Evolutionary conservation across 2,329 filamentous ascomycete genomes (phyloP).

Genomic region (Exophiala alcalophila): DNA sequence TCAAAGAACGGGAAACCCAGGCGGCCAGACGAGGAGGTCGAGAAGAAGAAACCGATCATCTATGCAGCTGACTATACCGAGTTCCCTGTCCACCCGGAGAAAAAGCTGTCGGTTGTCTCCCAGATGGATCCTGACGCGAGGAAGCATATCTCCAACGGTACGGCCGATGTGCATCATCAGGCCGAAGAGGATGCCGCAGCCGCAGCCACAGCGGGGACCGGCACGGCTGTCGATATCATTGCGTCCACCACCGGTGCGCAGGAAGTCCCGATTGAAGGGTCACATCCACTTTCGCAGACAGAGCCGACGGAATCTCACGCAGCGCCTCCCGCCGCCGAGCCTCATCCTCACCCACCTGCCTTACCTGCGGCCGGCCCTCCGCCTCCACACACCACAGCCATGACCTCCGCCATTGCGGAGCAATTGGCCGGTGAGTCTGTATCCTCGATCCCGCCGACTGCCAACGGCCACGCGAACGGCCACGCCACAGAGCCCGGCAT

Average conservation of each 20-base stretch:
- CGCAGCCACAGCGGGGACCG: conserved; percentile 7
- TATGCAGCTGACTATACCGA: conserved; percentile 30
- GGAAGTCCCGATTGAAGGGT: no score
- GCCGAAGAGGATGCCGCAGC: conserved; percentile 16
- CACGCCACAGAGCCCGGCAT: conserved; percentile 6
- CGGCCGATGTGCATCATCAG: conserved; percentile 17
- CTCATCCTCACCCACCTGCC: conserved; percentile 13
- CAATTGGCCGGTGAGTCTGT: conserved; percentile 24
- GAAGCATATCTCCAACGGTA: conserved; percentile 11
- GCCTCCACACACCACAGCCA: conserved; percentile 16
- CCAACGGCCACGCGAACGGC: conserved; percentile 23
- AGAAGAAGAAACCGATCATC: conserved; percentile 27
- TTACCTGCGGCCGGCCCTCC: conserved; percentile 27
- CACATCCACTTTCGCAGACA: no score
- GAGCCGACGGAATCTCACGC: conserved; percentile 1
- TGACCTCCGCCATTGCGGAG: conserved; percentile 20
- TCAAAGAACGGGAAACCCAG: conserved; percentile 29
- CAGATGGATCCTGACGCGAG: neutral
- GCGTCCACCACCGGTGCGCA: conserved; percentile 7
- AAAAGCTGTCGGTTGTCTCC: conserved; percentile 12
- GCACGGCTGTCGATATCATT: conserved; percentile 18
- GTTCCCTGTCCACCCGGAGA: conserved; percentile 25
- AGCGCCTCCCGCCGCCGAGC: conserved; percentile 1
- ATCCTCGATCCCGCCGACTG: conserved; percentile 18
- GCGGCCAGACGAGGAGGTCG: conserved; percentile 20